Evolutionary conservation across 106 monocot genomes (phyloP).

Genomic region (Vanilla planifolia): DNA sequence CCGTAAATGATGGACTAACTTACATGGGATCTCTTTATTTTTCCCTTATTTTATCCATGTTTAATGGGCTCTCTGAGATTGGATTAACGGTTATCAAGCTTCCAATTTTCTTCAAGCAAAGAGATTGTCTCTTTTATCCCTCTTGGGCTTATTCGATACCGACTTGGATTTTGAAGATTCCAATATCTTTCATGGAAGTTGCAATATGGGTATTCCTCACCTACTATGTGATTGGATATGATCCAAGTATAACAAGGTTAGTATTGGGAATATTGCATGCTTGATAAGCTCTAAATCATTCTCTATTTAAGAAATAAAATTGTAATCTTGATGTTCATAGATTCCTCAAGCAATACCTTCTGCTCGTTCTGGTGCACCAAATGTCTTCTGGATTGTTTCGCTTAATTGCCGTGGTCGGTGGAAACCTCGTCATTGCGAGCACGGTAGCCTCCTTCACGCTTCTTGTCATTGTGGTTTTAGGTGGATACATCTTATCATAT

Average conservation of each 20-base stretch:
- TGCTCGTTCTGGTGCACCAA: conserved; percentile 35
- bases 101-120: conserved; percentile 18
- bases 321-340: not conserved
- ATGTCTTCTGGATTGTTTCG: conserved; percentile 43
- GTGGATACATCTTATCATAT: conserved; percentile 18
- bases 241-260: conserved; percentile 13
- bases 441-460: conserved; percentile 20
- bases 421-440: conserved; percentile 30
- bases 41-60: not conserved
- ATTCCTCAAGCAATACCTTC: conserved; percentile 32
- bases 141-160: conserved; percentile 16
- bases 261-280: not conserved
- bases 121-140: conserved; percentile 22
- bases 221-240: conserved; percentile 16
- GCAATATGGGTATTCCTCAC: conserved; percentile 9
- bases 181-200: conserved; percentile 7
- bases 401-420: conserved; percentile 24
- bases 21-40: conserved; percentile 15
- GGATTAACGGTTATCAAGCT: conserved; percentile 7
- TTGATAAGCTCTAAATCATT: not conserved
- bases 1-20: conserved; percentile 5
- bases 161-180: conserved; percentile 12
- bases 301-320: not conserved
- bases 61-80: conserved; percentile 13
- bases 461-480: conserved; percentile 16